A percentile compares a stretch with the other conserved stretches of the same genome.
phyloP scores from a whole-genome alignment of 768 basidiomycete genomes.

The Russula griseocarnosa region DNA sequence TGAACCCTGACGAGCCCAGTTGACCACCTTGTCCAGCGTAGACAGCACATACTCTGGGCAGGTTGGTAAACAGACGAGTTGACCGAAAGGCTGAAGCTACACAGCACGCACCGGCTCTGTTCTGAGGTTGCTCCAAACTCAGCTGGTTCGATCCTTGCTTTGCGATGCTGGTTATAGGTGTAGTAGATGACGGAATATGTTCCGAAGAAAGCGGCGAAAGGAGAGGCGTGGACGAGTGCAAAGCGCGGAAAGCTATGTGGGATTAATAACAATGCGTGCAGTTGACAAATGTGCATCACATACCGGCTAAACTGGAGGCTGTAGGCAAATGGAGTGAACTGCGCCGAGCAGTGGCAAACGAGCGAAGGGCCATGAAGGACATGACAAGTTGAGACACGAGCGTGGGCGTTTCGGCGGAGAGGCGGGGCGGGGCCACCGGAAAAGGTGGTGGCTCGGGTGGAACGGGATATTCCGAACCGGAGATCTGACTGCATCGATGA shows the following conservation, averaged over 20 bases:
- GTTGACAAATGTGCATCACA: constrained; percentile 7
- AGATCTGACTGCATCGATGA: constrained; percentile 24
- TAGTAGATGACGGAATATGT: constrained; percentile 41
- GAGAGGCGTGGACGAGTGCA: constrained; percentile 51
- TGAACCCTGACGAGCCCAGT: constrained; percentile 96
- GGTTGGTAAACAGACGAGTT: neutral
- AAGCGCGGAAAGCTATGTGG: constrained; percentile 46
- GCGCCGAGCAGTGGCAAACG: constrained; percentile 11
- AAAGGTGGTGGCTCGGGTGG: neutral
- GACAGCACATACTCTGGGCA: constrained; percentile 88
- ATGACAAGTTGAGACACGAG: neutral
- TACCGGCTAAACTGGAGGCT: constrained; percentile 6
- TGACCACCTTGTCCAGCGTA: constrained; percentile 92
- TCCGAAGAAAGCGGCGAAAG: constrained; percentile 39
- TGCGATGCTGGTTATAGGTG: constrained; percentile 69
- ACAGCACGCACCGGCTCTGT: constrained; percentile 71
- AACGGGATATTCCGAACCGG: neutral
- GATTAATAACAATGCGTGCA: neutral
- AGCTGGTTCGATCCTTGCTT: constrained; percentile 77
- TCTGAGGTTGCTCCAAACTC: constrained; percentile 83
- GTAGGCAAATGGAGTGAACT: constrained; percentile 8
- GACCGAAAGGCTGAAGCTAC: neutral
- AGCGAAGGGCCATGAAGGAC: neutral
- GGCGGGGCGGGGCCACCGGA: neutral
- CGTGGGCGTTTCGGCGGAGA: neutral